A percentile compares a stretch with the other conserved stretches of the same genome.
These are phyloP conservation scores for Boletus patriciae DNA, from an alignment of 768 basidiomycete species.

Conservation along the genomic window DNA sequence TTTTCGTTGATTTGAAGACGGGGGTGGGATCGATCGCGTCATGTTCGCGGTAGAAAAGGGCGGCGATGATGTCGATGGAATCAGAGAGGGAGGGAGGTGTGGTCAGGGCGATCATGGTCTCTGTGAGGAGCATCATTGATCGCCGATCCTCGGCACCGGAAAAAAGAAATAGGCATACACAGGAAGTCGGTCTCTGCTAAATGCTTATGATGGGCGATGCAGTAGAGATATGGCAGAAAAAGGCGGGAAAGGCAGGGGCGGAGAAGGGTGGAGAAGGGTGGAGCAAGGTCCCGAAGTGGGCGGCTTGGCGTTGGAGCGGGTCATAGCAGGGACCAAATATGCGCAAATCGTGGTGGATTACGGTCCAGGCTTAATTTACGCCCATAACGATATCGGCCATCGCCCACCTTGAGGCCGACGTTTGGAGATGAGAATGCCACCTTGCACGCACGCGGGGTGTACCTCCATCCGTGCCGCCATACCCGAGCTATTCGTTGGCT, in stretches of 20 bases:
- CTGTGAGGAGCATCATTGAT: too few species aligned
- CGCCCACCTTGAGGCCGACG: too few species aligned
- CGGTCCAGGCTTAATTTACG: too few species aligned
- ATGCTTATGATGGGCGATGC: conserved; percentile 19
- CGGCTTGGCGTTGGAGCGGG: conserved; percentile 27
- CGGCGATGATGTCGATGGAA: conserved; percentile 16
- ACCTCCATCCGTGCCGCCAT: too few species aligned
- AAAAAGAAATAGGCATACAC: conserved; percentile 12
- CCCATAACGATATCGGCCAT: too few species aligned
- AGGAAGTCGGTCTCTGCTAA: conserved; percentile 28
- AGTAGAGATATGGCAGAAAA: background rate
- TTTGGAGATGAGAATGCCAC: too few species aligned
- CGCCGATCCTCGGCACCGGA: too few species aligned
- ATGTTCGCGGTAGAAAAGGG: conserved; percentile 29
- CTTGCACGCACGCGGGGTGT: too few species aligned
- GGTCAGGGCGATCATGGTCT: too few species aligned
- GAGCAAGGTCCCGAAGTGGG: conserved; percentile 26
- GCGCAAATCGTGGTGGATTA: too few species aligned
- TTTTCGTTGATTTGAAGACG: conserved; percentile 20
- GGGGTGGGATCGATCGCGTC: conserved; percentile 21
- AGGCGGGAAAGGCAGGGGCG: too few species aligned
- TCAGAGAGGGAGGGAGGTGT: conserved; percentile 9
- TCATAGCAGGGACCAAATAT: conserved; percentile 5
- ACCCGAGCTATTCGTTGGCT: too few species aligned
- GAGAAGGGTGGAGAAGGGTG: conserved; percentile 16